Conservation (phyloP, 176 grass and related monocot species). For the Phoenix roebelenii region DNA sequence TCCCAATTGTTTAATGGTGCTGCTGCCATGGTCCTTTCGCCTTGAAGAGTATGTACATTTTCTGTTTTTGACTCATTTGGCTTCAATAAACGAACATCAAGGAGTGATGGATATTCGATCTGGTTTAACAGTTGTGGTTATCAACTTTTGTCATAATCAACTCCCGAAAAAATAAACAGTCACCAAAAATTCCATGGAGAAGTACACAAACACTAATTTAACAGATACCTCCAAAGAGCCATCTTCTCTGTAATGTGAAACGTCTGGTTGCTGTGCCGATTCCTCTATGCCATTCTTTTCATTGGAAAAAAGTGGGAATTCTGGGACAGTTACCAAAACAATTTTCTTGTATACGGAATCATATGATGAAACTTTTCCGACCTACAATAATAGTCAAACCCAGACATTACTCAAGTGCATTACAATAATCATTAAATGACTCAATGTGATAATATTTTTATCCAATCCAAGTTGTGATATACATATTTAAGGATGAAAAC, state of each 20-base stretch:
- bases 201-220: neutral
- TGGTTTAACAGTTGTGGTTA: slow-evolving; percentile 8
- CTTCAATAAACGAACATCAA: slow-evolving; percentile 69
- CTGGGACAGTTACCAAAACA: slow-evolving; percentile 52
- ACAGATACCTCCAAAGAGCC: slow-evolving; percentile 75
- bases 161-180: neutral
- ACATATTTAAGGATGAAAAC: neutral
- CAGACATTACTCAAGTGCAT: neutral
- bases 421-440: neutral
- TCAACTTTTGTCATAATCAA: neutral
- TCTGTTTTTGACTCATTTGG: slow-evolving; percentile 11
- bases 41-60: slow-evolving; percentile 16
- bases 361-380: slow-evolving; percentile 74
- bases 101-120: slow-evolving; percentile 76
- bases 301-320: slow-evolving; percentile 45
- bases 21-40: slow-evolving; percentile 19
- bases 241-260: slow-evolving; percentile 76
- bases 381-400: slow-evolving; percentile 38
- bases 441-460: neutral
- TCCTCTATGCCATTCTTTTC: slow-evolving; percentile 28
- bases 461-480: neutral
- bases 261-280: slow-evolving; percentile 19
- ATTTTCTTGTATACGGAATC: slow-evolving; percentile 58
- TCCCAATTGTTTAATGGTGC: slow-evolving; percentile 8
- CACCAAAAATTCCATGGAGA: neutral